phyloP scores from a whole-genome alignment of 2,329 filamentous ascomycete genomes.

The Aspergillus piperis region DNA sequence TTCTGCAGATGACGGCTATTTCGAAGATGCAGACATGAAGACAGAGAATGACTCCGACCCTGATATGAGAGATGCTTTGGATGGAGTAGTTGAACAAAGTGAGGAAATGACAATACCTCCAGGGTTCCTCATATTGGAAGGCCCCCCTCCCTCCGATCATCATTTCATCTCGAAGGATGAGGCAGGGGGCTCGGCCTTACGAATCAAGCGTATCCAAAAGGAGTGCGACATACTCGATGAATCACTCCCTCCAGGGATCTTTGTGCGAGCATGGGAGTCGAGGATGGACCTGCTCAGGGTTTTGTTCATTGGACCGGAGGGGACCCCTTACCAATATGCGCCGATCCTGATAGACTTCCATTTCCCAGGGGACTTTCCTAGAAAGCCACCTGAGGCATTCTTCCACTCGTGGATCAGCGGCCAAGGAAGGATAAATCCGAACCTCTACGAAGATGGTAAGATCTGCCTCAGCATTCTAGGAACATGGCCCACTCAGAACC shows the following conservation, averaged over 20 bases:
- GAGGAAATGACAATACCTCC: constrained; percentile 23
- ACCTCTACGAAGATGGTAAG: constrained; percentile 64
- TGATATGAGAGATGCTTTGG: background rate
- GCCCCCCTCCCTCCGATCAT: constrained; percentile 46
- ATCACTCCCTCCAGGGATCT: constrained; percentile 58
- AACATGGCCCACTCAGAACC: constrained; percentile 58
- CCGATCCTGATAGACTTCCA: constrained; percentile 64
- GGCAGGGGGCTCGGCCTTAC: constrained; percentile 25
- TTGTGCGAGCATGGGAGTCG: constrained; percentile 61
- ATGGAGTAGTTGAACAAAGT: background rate
- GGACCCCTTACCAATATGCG: constrained; percentile 62
- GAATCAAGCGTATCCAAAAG: constrained; percentile 55
- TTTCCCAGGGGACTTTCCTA: constrained; percentile 53
- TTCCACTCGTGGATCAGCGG: constrained; percentile 62
- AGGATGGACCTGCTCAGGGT: constrained; percentile 61
- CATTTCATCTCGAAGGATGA: constrained; percentile 36
- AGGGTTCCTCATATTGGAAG: constrained; percentile 45
- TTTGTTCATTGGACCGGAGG: constrained; percentile 59
- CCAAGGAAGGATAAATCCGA: constrained; percentile 59
- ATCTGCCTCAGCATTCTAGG: constrained; percentile 62
- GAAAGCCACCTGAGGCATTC: constrained; percentile 54
- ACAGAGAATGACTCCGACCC: background rate
- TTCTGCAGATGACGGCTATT: constrained; percentile 12
- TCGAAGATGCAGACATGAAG: constrained; percentile 1
- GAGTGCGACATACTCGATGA: constrained; percentile 60